Evolutionary conservation across 805 yeast species (phyloP), one percentile per base, ranked within the genome.

Genomic region (Yarrowia sp.): DNA sequence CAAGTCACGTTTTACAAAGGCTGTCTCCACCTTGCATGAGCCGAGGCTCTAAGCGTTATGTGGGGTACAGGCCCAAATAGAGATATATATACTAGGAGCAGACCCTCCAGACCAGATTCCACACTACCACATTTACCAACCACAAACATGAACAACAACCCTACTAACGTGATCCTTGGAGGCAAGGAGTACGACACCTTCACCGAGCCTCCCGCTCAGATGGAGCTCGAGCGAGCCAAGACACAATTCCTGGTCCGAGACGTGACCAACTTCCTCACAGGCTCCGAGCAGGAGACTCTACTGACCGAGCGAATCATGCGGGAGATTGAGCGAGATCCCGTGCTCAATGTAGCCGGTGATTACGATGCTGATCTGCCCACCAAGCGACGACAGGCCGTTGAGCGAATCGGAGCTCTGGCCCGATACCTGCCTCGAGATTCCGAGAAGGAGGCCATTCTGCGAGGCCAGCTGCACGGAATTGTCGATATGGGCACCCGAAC

Each of bases 401-500:
- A 71, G 66, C 70, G 73, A 61, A 76, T 79, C 58, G 77, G 74
- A 43, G 72, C 73, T 24, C 72, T 76, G 33, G 73, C 73, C 39
- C 70, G 70, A 47, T 64, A 73, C 58, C 67, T 76, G 24, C 43
- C 46, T 34, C 20, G 70, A 36, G 71, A 71, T 36, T 52, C 69
- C 43, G 81, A 78, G 72, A 66, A 67, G 33, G 75, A 72, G 42
- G 69, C 74, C 34, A 68, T 66, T 49, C 68, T 66, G 61, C 71
- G 76, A 30, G 55, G 77, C 43, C 69, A 74, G 19, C 46, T 75
- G n/a, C 69, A 77, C 5, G 74, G 77, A 3, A 50, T 77, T 17
- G 71, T 74, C 70, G 98, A 94, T 77, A 96, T 97, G 17, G 88
- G 87, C 71, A 80, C 90, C 49, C 86, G 87, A 64, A 92, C 97